phyloP scores from a whole-genome alignment of 2,329 filamentous ascomycete species.

The Cladophialophora carrionii region DNA sequence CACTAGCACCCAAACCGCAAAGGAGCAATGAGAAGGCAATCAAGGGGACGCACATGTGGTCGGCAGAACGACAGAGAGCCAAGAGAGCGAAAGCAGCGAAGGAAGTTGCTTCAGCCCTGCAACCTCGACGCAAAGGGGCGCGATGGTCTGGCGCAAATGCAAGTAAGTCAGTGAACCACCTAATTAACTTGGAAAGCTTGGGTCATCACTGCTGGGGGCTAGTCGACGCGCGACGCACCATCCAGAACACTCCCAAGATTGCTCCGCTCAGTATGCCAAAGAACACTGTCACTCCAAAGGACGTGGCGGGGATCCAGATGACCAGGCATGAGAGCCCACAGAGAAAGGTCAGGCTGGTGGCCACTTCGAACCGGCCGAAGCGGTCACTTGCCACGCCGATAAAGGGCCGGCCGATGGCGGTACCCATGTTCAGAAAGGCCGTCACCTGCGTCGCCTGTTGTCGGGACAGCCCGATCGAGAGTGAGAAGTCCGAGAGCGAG shows the following conservation, averaged over 20 bases:
- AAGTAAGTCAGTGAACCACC: not conserved
- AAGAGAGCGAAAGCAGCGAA: constrained; percentile 38
- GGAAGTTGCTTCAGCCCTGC: constrained; percentile 36
- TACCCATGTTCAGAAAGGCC: constrained; percentile 54
- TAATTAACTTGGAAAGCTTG: not conserved
- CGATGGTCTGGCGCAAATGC: constrained; percentile 35
- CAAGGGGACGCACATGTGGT: constrained; percentile 51
- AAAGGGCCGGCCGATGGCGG: constrained; percentile 51
- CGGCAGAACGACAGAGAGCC: constrained; percentile 43
- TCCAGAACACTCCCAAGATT: constrained; percentile 56
- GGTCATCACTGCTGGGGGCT: not conserved
- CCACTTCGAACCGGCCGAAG: constrained; percentile 49
- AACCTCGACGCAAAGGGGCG: constrained; percentile 39
- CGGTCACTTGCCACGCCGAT: constrained; percentile 52
- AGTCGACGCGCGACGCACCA: constrained; percentile 18
- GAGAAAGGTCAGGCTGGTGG: constrained; percentile 46
- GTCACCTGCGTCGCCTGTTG: constrained; percentile 47
- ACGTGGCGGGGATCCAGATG: constrained; percentile 52
- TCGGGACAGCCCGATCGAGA: constrained; percentile 47
- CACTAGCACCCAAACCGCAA: not conserved
- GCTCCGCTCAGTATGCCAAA: constrained; percentile 51
- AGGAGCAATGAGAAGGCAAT: not conserved
- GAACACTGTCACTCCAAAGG: constrained; percentile 48
- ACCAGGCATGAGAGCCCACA: constrained; percentile 47
- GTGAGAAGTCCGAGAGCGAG: constrained; percentile 53